A percentile compares a stretch with the other conserved stretches of the same genome.
Conservation (phyloP, 257 asterid genomes). For the Nicotiana benthamiana region DNA sequence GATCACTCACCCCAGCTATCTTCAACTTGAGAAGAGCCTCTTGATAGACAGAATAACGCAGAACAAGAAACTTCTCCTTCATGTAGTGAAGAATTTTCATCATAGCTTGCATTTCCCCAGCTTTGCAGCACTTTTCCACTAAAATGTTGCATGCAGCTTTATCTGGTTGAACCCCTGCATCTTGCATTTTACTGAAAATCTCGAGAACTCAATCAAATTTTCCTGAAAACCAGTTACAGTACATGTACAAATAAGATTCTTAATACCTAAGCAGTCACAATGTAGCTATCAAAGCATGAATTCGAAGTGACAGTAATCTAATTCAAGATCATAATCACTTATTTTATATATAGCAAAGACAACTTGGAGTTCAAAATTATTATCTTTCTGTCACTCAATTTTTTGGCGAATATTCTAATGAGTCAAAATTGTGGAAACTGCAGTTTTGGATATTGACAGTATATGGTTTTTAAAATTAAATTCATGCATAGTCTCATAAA, state of each 20-base stretch:
- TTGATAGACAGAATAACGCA: conserved; percentile 52
- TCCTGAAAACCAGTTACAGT: conserved; percentile 32
- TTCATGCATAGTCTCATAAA: background rate
- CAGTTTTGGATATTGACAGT: background rate
- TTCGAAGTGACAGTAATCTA: background rate
- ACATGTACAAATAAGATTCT: background rate
- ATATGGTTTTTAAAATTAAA: background rate
- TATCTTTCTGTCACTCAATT: background rate
- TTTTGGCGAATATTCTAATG: background rate
- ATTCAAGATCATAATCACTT: background rate
- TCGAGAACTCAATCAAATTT: conserved; percentile 56
- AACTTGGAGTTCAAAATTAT: background rate
- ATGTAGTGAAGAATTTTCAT: conserved; percentile 64
- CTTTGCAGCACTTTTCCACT: conserved; percentile 54
- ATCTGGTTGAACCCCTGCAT: conserved; percentile 77
- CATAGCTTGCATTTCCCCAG: conserved; percentile 49
- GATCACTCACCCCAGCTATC: conserved; percentile 39
- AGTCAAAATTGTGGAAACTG: background rate
- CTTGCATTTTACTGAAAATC: conserved; percentile 77
- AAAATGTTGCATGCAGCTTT: conserved; percentile 89
- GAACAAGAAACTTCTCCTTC: conserved; percentile 69
- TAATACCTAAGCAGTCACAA: background rate
- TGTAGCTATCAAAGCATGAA: background rate
- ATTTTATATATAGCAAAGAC: background rate
- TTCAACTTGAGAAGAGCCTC: conserved; percentile 48